Conservation (phyloP, 306 rosid species). For the Sicyos baderoa region DNA sequence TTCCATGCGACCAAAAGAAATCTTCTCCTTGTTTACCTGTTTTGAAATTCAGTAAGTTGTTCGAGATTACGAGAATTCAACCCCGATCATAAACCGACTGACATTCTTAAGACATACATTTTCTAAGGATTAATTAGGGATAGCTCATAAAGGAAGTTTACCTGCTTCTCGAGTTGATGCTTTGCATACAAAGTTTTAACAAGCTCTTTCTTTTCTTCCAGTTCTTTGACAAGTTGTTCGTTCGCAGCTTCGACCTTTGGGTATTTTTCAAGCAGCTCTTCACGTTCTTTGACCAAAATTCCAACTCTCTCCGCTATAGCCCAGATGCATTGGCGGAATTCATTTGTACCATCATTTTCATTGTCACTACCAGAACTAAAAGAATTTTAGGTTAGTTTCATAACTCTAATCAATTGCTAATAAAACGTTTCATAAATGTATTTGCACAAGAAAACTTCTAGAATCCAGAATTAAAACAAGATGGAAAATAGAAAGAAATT, state of each 20-base stretch:
- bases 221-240: constrained; percentile 72
- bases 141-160: constrained; percentile 20
- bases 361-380: constrained; percentile 70
- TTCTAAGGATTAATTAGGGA: not conserved
- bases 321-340: constrained; percentile 66
- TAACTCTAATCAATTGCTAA: constrained; percentile 4
- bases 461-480: not conserved
- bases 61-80: too few relatives aligned
- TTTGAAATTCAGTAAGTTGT: constrained; percentile 10
- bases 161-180: constrained; percentile 97
- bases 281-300: constrained; percentile 66
- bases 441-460: not conserved
- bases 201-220: constrained; percentile 73
- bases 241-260: constrained; percentile 58
- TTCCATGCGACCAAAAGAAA: constrained; percentile 72
- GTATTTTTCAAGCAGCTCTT: constrained; percentile 70
- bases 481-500: not conserved
- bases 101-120: not conserved
- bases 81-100: too few relatives aligned
- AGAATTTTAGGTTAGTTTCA: constrained; percentile 24
- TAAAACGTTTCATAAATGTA: constrained; percentile 6
- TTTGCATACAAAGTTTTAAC: constrained; percentile 74
- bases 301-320: constrained; percentile 65
- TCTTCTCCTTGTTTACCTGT: constrained; percentile 97
- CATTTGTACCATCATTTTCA: constrained; percentile 74